Conservation (phyloP, 2,329 filamentous ascomycete genomes). For the Phaeosphaeria sp. region DNA sequence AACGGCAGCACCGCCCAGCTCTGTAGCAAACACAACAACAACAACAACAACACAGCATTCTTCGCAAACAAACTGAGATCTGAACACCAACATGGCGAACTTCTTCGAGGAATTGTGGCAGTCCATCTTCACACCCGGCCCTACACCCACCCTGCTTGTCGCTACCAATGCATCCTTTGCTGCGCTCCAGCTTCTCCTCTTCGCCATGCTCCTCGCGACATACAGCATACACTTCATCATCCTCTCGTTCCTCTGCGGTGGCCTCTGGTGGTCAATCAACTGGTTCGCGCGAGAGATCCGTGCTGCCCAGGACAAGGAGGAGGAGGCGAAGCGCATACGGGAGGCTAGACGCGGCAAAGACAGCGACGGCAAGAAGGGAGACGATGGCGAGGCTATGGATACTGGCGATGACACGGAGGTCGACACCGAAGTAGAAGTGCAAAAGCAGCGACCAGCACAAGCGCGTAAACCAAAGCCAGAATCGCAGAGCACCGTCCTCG, state of each 20-base stretch:
- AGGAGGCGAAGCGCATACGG: conserved; percentile 57
- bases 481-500: conserved; percentile 45
- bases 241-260: conserved; percentile 78
- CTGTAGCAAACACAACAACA: not conserved
- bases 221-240: conserved; percentile 88
- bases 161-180: conserved; percentile 92
- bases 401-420: conserved; percentile 57
- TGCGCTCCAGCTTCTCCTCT: conserved; percentile 79
- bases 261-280: conserved; percentile 93
- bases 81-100: conserved; percentile 49
- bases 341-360: conserved; percentile 54
- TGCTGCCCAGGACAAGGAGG: conserved; percentile 55
- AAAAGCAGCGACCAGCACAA: conserved; percentile 30
- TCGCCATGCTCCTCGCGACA: conserved; percentile 78
- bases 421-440: conserved; percentile 45
- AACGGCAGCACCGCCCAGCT: not conserved
- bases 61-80: too few species aligned
- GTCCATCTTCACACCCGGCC: conserved; percentile 91
- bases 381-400: conserved; percentile 49
- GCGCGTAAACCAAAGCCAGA: conserved; percentile 26
- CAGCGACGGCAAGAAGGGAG: conserved; percentile 36
- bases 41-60: conserved; percentile 3
- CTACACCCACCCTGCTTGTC: conserved; percentile 84
- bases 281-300: conserved; percentile 83
- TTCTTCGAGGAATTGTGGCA: conserved; percentile 82